Base-by-base conservation (phyloP, 129 eudicot genomes). In the Glebionis coronaria region DNA sequence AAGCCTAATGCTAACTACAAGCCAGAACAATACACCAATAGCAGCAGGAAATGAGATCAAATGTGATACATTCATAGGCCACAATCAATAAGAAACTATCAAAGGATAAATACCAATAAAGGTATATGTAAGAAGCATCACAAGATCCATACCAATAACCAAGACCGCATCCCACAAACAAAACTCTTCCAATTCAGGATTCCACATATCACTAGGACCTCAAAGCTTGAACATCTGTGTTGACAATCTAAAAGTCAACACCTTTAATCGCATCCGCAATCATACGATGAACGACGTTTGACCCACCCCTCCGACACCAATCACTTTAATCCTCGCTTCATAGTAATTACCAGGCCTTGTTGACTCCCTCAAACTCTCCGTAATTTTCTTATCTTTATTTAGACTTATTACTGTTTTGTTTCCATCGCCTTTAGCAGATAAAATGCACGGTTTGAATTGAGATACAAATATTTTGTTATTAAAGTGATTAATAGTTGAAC, bases 271-370 rank as follows among this genome's bases (percentile, higher is more conserved):
- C 72, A 71, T 92, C 82, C 81, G 86, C 91, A 12, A 92, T 88
- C 98, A 92, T 88, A 16, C 98, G 89, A 73, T 92, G 88, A 23
- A 92, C 98, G 21, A 95, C 98, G 76, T 92, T 88, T 38, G 98
- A 91, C 61, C 98, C 98, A 7, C 96, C 98, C 98, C 98, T 45
- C 98, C 98, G 64, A 91, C 96, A 56, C 98, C 98, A 54, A 91
- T 78, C 63, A 91, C 98, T 77, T 91, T 91, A 76, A 91, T 88
- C 81, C 68, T 92, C 23, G 96, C 98, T 71, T 71, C 96, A 19
- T 85, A 88, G 67, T 74, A 81, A 54, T 78, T 79, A 49, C 64
- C 77, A 3, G 71, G 66, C 56, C 27, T 71, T 8, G 85, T 38
- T 5, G 80, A 25, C 51, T 91, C 89, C 74, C 71, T 62, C 56